Evolutionary conservation across 2,329 filamentous ascomycete species (phyloP).

Genomic region (Colletotrichum destructivum): DNA sequence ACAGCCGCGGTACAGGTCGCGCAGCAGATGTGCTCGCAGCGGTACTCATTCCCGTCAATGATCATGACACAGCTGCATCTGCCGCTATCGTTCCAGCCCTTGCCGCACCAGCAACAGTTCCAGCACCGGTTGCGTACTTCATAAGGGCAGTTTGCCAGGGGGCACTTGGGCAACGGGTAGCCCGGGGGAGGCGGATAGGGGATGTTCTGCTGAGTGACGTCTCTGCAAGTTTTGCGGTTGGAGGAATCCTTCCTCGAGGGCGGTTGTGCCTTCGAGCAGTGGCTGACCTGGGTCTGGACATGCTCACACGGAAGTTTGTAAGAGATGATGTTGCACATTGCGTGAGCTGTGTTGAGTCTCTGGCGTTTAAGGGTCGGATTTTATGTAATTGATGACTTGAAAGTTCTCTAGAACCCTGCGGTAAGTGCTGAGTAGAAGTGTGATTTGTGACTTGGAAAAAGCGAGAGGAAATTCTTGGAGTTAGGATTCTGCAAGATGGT

Average conservation of each 20-base stretch:
- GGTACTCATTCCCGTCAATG: slow-evolving; percentile 63
- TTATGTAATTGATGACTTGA: neutral
- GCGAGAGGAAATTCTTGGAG: neutral
- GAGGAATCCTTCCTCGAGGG: slow-evolving; percentile 45
- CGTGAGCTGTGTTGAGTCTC: slow-evolving; percentile 24
- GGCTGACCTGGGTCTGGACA: slow-evolving; percentile 60
- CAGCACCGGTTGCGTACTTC: slow-evolving; percentile 64
- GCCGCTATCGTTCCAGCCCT: slow-evolving; percentile 65
- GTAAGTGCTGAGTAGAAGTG: no score
- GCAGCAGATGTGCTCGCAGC: slow-evolving; percentile 70
- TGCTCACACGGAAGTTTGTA: slow-evolving; percentile 69
- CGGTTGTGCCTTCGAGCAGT: slow-evolving; percentile 60
- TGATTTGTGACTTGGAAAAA: neutral
- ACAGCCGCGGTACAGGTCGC: slow-evolving; percentile 62
- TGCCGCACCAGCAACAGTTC: slow-evolving; percentile 72
- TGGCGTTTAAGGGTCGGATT: neutral
- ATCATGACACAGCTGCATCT: slow-evolving; percentile 69
- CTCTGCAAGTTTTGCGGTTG: slow-evolving; percentile 58
- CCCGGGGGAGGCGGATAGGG: slow-evolving; percentile 64
- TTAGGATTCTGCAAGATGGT: no score
- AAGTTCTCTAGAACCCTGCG: neutral
- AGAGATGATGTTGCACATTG: slow-evolving; percentile 66
- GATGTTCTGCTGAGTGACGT: slow-evolving; percentile 59
- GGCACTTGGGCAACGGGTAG: slow-evolving; percentile 60
- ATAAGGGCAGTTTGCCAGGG: slow-evolving; percentile 64